Evolutionary conservation across 2,329 filamentous ascomycete species (phyloP).

Genomic region (Ascochyta viciae-villosae): DNA sequence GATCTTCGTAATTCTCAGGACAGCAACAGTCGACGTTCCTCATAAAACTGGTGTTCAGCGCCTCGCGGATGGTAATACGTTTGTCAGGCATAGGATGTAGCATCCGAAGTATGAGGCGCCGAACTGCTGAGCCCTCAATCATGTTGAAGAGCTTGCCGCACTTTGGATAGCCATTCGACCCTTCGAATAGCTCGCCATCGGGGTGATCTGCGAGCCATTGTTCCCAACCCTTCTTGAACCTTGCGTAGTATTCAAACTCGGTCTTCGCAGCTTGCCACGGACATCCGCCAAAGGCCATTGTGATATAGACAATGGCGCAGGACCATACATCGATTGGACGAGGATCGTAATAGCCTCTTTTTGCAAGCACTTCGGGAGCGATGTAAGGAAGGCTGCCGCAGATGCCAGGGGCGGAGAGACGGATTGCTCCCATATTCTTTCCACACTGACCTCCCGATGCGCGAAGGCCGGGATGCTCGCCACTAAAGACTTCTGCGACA

Average conservation of each 20-base stretch:
- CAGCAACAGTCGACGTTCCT: slow-evolving; percentile 81
- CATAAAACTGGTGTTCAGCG: slow-evolving; percentile 75
- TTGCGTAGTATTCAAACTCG: slow-evolving; percentile 65
- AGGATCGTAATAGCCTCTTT: slow-evolving; percentile 73
- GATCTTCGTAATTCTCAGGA: slow-evolving; percentile 72
- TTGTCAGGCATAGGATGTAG: slow-evolving; percentile 77
- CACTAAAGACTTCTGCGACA: slow-evolving; percentile 84
- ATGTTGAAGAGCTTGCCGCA: slow-evolving; percentile 71
- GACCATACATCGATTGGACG: slow-evolving; percentile 86
- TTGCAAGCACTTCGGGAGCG: slow-evolving; percentile 80
- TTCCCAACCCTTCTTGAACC: slow-evolving; percentile 72
- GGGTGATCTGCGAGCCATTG: slow-evolving; percentile 68
- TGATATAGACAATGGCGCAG: slow-evolving; percentile 81
- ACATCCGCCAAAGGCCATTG: slow-evolving; percentile 73
- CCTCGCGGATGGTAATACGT: slow-evolving; percentile 73
- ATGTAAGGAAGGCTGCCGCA: slow-evolving; percentile 88
- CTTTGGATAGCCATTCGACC: slow-evolving; percentile 66
- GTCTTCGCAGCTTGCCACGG: slow-evolving; percentile 75
- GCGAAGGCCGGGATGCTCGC: slow-evolving; percentile 79
- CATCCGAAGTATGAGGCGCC: slow-evolving; percentile 79
- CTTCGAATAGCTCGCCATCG: slow-evolving; percentile 60
- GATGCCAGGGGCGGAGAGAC: slow-evolving; percentile 78
- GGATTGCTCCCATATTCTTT: slow-evolving; percentile 72
- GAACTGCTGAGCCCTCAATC: slow-evolving; percentile 69
- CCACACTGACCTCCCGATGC: slow-evolving; percentile 77